phyloP scores from a whole-genome alignment of 768 basidiomycete genomes.

The Panaeolus cyanescens region DNA sequence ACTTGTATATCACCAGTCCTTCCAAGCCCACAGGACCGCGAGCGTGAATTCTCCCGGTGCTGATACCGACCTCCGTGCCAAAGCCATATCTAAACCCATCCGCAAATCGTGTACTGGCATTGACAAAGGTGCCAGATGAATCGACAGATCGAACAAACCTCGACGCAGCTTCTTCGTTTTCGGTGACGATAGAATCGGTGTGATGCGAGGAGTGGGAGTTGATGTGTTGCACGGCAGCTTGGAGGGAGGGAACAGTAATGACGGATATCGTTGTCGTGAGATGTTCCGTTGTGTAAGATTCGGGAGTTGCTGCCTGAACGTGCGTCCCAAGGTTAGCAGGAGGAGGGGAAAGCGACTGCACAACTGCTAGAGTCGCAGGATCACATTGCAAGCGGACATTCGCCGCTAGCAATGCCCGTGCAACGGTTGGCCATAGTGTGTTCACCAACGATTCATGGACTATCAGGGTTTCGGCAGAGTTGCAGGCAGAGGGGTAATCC shows the following conservation, averaged over 20 bases:
- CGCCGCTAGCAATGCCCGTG: slow-evolving; percentile 64
- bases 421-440: slow-evolving; percentile 83
- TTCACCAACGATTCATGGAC: slow-evolving; percentile 73
- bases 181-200: slow-evolving; percentile 92
- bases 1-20: slow-evolving; percentile 95
- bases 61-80: slow-evolving; percentile 97
- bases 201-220: slow-evolving; percentile 94
- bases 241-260: slow-evolving; percentile 67
- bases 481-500: slow-evolving; percentile 96
- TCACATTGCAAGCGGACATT: slow-evolving; percentile 86
- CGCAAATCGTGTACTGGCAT: slow-evolving; percentile 94
- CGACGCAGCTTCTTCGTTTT: slow-evolving; percentile 62
- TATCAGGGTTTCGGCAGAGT: slow-evolving; percentile 87
- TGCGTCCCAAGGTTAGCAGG: slow-evolving; percentile 44
- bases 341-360: slow-evolving; percentile 39
- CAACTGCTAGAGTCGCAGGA: slow-evolving; percentile 54
- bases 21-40: slow-evolving; percentile 95
- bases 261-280: slow-evolving; percentile 86
- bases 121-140: slow-evolving; percentile 90
- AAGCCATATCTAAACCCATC: slow-evolving; percentile 98
- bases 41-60: slow-evolving; percentile 95
- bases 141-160: slow-evolving; percentile 88
- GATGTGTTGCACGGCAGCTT: slow-evolving; percentile 82
- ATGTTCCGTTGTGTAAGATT: slow-evolving; percentile 86
- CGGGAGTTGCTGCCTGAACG: slow-evolving; percentile 53